Base-by-base conservation (phyloP, 2,329 filamentous ascomycete genomes). In the Bertia moriformis region DNA sequence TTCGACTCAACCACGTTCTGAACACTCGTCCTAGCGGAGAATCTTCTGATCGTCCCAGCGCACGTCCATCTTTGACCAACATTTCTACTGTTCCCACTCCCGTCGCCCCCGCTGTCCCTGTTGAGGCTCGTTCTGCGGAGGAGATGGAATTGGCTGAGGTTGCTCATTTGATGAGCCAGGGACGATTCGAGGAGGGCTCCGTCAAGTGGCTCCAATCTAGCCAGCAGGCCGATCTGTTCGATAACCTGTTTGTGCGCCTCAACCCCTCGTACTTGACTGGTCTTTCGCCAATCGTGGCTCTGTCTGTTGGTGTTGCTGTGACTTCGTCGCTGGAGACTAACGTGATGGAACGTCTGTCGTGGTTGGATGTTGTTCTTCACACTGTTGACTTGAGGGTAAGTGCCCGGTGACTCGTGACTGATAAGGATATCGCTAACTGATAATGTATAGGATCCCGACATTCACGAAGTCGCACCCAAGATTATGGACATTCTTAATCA, bases 301-400 rank as follows among this genome's bases (percentile, higher is more conserved):
- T 80, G 32, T 77, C 73, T 2, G 71, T 77, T 18, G 71, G 69
- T 39, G 72, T 73, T 17, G 73, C 74, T n/a, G 68, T 78, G 18
- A 75, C 71, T 2, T 64, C 67, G 3, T 63, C 64, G 35, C 57
- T 78, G 41, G 59, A 67, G 19, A 67, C 65, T 7, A 67, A 73
- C 43, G 51, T 70, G 18, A 49, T 56, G 22, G 61, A 71, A 51
- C 70, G 75, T 41, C 61, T 80, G 13, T 54, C 63, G 17, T 80
- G 74, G 74, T 61, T 79, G 18, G 63, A 68, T 38, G 59, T 63
- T 38, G 69, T 73, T 10, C 58, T 79, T 40, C 55, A 59, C 44
- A 63, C 60, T 38, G 65, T 78, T 39, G 62, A 78, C 48, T 58
- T 67, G 13, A 57, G 51, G 44, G 71, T 73, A 65, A 52, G 66